Evolutionary conservation across 208 protist species (phyloP).

Genomic region (Leishmania guyanensis): DNA sequence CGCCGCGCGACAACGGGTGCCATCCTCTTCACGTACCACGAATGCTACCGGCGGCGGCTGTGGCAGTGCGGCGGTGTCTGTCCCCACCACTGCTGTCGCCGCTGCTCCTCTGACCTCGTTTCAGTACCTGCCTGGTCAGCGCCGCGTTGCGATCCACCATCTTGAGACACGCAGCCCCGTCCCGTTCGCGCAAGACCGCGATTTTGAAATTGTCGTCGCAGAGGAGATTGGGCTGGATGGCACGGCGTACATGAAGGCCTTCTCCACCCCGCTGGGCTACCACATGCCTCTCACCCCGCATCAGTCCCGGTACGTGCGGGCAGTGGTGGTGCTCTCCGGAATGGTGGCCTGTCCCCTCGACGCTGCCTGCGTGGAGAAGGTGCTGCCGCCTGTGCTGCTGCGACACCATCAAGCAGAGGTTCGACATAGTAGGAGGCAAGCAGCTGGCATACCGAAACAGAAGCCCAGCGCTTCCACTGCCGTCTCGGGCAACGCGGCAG

Average conservation of each 20-base stretch:
- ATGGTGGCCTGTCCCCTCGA: conserved; percentile 56
- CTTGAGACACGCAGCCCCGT: conserved; percentile 64
- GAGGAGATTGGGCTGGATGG: conserved; percentile 61
- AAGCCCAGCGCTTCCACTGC: background rate
- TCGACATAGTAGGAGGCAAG: background rate
- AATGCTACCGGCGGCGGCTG: background rate
- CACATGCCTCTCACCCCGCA: conserved; percentile 53
- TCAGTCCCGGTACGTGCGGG: conserved; percentile 73
- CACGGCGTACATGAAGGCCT: conserved; percentile 67
- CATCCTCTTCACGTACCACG: conserved; percentile 1
- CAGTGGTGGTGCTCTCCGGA: conserved; percentile 60
- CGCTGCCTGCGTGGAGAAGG: conserved; percentile 4
- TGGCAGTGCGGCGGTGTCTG: background rate
- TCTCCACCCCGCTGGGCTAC: conserved; percentile 67
- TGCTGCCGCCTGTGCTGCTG: conserved; percentile 21
- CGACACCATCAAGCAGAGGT: conserved; percentile 3
- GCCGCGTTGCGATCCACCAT: conserved; percentile 74
- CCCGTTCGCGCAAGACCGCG: conserved; percentile 64
- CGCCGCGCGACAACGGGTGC: background rate
- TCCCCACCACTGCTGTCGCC: background rate
- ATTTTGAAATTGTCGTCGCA: conserved; percentile 78
- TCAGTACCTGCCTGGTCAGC: conserved; percentile 49
- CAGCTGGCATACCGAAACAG: background rate
- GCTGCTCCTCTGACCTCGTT: conserved; percentile 14
- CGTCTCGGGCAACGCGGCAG: background rate